Base-by-base conservation (phyloP, 2,329 filamentous ascomycete genomes). In the Cladophialophora yegresii region DNA sequence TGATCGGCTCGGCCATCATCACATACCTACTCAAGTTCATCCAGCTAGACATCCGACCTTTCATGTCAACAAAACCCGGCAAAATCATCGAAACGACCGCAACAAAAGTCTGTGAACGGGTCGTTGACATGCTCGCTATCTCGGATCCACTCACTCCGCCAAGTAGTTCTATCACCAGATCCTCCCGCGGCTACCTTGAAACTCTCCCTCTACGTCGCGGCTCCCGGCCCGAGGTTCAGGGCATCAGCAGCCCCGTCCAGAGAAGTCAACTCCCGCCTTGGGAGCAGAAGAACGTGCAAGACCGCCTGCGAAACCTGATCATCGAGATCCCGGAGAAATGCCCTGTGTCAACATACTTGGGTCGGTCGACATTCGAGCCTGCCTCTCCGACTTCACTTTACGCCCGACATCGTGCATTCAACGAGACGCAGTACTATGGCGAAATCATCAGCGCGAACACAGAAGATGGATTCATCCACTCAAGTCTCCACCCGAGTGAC, bases 401-500 rank as follows among this genome's bases (percentile, higher is more conserved):
- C 32, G 66, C 66, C 23, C 61, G 66, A 22, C 66, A 66, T 32
- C 66, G 63, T n/a, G 49, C 57, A 26, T 68, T 66, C 56, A 50
- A 68, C 47, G 49, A 66, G 58, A 68, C 63, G 2, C 59, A 58
- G 30, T 68, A 68, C 51, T 66, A 68, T 30, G 66, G 66, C n/a
- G 66, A 68, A 55, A 68, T 68, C 47, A 43, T 68, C 32, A 43
- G 36, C 16, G 64, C 63, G 3, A 53, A 63, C 36, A 56, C 45
- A 7, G 50, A 50, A 22, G 55, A 62, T n/a, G 66, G 64, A 4
- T 64, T 62, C n/a, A 64, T 68, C 32, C 50, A 60, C 4, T 54
- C 49, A 7, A 61, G 58, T 6, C 81, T 96, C 58, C 91, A 95
- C 72, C 90, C 91, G 0, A 84, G 88, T 49, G 92, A 96, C 73